Percentiles rank a stretch among this genome's conserved stretches.
These are phyloP conservation scores for Aspergillus cejpii DNA, from an alignment of 2,329 filamentous ascomycete genomes.

Conservation along the genomic window DNA sequence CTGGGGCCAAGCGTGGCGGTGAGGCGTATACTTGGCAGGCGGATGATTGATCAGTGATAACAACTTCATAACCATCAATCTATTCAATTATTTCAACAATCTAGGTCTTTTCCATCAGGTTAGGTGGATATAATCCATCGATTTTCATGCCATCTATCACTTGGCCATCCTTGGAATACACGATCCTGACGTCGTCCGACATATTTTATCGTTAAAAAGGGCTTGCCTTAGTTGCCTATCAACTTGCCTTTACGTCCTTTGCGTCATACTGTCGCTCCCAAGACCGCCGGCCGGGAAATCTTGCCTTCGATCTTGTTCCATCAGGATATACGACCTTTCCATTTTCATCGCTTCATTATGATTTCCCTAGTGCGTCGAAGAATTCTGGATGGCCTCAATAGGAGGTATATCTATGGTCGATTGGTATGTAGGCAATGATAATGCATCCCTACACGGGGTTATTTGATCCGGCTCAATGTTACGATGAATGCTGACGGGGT, in stretches of 20 bases:
- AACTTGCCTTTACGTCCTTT: slow-evolving; percentile 21
- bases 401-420: slow-evolving; percentile 44
- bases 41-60: not conserved
- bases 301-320: slow-evolving; percentile 22
- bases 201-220: not conserved
- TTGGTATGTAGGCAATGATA: slow-evolving; percentile 29
- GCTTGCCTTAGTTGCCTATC: slow-evolving; percentile 1
- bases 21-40: not conserved
- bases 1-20: not conserved
- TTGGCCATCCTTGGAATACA: not conserved
- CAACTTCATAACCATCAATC: not conserved
- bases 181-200: not conserved
- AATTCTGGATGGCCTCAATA: slow-evolving; percentile 42
- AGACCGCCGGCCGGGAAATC: slow-evolving; percentile 20
- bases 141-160: not conserved
- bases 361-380: slow-evolving; percentile 37
- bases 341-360: slow-evolving; percentile 31
- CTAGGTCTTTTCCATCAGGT: not conserved
- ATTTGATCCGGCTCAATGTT: not conserved
- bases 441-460: not conserved
- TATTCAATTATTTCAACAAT: not conserved
- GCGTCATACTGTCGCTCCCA: slow-evolving; percentile 36
- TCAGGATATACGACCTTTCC: slow-evolving; percentile 12
- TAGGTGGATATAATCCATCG: not conserved
- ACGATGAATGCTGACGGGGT: slow-evolving; percentile 5